A percentile compares a stretch with the other conserved stretches of the same genome.
Evolutionary conservation across 2,329 filamentous ascomycete species (phyloP).

Genomic region (Colletotrichum somersetense): DNA sequence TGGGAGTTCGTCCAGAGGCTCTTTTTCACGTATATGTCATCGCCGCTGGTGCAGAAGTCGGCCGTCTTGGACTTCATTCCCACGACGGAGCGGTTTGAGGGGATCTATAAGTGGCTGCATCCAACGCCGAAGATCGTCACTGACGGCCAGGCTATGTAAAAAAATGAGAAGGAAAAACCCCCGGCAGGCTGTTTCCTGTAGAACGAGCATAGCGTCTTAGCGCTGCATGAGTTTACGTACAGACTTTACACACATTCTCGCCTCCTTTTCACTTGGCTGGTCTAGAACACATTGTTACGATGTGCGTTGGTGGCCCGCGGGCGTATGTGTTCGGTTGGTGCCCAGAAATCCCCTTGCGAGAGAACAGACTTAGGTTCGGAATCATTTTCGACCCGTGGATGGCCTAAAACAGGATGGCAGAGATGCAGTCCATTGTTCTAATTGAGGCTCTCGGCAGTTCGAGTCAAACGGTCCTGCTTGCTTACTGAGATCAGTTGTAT

Average conservation of each 20-base stretch:
- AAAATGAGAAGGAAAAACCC: background rate
- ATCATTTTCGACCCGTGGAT: background rate
- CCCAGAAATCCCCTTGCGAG: too few relatives aligned
- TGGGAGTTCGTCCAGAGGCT: conserved; percentile 24
- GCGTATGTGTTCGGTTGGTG: too few relatives aligned
- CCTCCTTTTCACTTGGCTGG: too few relatives aligned
- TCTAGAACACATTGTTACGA: too few relatives aligned
- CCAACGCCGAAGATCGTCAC: conserved; percentile 7
- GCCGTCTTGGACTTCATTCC: conserved; percentile 44
- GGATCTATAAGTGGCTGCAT: conserved; percentile 35
- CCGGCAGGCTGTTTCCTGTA: background rate
- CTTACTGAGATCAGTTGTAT: background rate
- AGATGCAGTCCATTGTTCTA: background rate
- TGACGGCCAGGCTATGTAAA: background rate
- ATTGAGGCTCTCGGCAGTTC: background rate
- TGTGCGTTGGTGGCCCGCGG: too few relatives aligned
- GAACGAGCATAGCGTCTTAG: background rate
- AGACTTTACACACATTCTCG: background rate
- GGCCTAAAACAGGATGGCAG: background rate
- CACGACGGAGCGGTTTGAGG: conserved; percentile 41
- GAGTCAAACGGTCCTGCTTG: background rate
- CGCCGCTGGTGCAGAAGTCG: conserved; percentile 34
- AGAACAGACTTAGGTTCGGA: background rate
- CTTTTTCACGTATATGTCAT: conserved; percentile 29
- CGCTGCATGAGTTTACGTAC: background rate